phyloP scores from a whole-genome alignment of 2,329 filamentous ascomycete species.

The Chaetothyriales sp. region DNA sequence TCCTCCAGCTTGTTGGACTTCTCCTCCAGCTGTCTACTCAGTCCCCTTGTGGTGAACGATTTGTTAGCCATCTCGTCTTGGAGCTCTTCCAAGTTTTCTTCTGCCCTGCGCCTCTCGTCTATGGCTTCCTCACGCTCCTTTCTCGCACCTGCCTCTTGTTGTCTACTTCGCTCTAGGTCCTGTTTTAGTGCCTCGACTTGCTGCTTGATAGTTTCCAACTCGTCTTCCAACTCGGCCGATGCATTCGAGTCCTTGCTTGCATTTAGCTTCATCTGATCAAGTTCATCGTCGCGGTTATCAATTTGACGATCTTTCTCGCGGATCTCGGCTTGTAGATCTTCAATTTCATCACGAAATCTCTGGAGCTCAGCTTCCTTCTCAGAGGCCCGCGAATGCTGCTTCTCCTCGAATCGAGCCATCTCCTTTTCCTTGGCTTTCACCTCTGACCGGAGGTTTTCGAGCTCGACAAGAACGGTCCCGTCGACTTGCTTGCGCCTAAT shows the following conservation, averaged over 20 bases:
- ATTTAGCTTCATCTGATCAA: conserved; percentile 50
- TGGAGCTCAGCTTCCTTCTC: conserved; percentile 46
- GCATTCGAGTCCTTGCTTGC: conserved; percentile 29
- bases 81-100: conserved; percentile 46
- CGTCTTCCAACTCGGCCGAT: conserved; percentile 36
- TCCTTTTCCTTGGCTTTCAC: conserved; percentile 35
- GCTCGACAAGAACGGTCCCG: conserved; percentile 52
- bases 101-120: conserved; percentile 37
- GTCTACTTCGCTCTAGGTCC: conserved; percentile 26
- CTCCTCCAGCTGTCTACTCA: conserved; percentile 62
- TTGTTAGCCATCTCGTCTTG: conserved; percentile 70
- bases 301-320: conserved; percentile 62
- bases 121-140: conserved; percentile 36
- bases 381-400: conserved; percentile 20
- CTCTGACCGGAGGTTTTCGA: conserved; percentile 38
- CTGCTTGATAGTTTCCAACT: conserved; percentile 33
- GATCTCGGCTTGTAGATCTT: conserved; percentile 61
- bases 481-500: conserved; percentile 63
- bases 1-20: conserved; percentile 52
- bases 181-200: conserved; percentile 32
- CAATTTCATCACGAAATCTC: conserved; percentile 58
- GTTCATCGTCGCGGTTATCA: conserved; percentile 60
- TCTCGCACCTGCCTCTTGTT: conserved; percentile 29
- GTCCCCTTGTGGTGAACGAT: conserved; percentile 59
- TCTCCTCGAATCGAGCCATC: conserved; percentile 12